Evolutionary conservation across 2,329 filamentous ascomycete species (phyloP).

Genomic region (Diaporthe destruens): DNA sequence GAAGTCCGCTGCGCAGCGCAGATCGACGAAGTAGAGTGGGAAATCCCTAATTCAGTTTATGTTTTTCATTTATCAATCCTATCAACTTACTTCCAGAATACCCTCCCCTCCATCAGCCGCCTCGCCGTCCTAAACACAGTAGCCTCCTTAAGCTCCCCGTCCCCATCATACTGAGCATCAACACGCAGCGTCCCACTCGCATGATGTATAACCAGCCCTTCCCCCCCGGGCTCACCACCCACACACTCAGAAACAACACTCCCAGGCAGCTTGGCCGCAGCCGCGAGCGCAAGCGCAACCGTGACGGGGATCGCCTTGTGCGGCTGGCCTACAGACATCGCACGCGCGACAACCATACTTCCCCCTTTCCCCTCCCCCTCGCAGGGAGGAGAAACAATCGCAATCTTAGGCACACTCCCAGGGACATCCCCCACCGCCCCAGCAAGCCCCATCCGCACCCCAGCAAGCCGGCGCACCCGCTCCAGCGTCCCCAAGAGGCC

Average conservation of each 20-base stretch:
- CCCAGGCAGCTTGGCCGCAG: slow-evolving; percentile 55
- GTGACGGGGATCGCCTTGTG: slow-evolving; percentile 59
- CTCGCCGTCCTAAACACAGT: slow-evolving; percentile 61
- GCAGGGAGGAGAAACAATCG: slow-evolving; percentile 55
- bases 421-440: slow-evolving; percentile 52
- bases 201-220: slow-evolving; percentile 57
- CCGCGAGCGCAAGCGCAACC: slow-evolving; percentile 55
- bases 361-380: slow-evolving; percentile 41
- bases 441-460: slow-evolving; percentile 56
- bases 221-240: slow-evolving; percentile 31
- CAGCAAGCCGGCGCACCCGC: slow-evolving; percentile 53
- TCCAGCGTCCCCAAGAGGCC: slow-evolving; percentile 52
- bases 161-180: slow-evolving; percentile 53
- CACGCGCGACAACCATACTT: slow-evolving; percentile 60
- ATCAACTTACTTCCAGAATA: slow-evolving; percentile 52
- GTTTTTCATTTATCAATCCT: neutral
- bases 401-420: slow-evolving; percentile 59
- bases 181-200: slow-evolving; percentile 62
- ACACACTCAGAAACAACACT: slow-evolving; percentile 56
- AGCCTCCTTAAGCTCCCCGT: slow-evolving; percentile 58
- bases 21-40: neutral
- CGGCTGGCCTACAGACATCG: slow-evolving; percentile 60
- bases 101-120: slow-evolving; percentile 62
- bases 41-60: neutral
- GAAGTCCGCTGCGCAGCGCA: no score